A percentile compares a stretch with the other conserved stretches of the same genome.
Evolutionary conservation across 768 basidiomycete genomes (phyloP).

Genomic region (Podaxis sp.): DNA sequence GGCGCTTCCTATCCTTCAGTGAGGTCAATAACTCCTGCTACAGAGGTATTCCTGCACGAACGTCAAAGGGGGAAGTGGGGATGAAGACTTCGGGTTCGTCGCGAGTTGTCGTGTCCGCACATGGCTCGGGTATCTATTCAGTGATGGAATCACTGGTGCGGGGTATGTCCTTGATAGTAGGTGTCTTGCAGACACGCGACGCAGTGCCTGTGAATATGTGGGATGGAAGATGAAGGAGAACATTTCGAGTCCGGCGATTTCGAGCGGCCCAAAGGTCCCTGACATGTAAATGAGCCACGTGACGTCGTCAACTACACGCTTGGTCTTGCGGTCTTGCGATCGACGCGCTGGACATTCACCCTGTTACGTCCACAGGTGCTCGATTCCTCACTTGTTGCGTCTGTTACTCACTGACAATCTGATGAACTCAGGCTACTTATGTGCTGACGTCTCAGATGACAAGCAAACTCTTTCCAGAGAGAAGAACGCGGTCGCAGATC

Average conservation of each 20-base stretch:
- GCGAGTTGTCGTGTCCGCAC: neutral
- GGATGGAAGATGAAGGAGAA: slow-evolving; percentile 4
- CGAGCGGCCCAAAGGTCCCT: neutral
- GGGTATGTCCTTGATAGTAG: neutral
- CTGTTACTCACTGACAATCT: neutral
- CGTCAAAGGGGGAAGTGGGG: neutral
- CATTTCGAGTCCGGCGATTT: neutral
- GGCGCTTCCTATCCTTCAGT: slow-evolving; percentile 8
- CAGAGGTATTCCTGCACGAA: neutral
- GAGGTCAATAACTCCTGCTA: slow-evolving; percentile 2
- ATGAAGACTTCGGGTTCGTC: slow-evolving; percentile 2
- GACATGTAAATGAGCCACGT: slow-evolving; percentile 5
- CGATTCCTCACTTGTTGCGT: neutral
- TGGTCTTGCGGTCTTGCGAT: neutral
- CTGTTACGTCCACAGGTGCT: neutral
- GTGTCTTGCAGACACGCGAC: neutral
- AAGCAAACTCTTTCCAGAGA: neutral
- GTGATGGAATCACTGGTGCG: neutral
- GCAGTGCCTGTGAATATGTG: neutral
- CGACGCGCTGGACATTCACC: slow-evolving; percentile 8
- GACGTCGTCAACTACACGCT: neutral
- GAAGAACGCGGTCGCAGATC: slow-evolving; percentile 49
- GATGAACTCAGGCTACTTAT: neutral
- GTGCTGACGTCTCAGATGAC: neutral
- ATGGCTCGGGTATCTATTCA: neutral